These are phyloP conservation scores for Berkeleyomyces basicola DNA, from an alignment of 2,329 filamentous ascomycete species.

Conservation along the genomic window DNA sequence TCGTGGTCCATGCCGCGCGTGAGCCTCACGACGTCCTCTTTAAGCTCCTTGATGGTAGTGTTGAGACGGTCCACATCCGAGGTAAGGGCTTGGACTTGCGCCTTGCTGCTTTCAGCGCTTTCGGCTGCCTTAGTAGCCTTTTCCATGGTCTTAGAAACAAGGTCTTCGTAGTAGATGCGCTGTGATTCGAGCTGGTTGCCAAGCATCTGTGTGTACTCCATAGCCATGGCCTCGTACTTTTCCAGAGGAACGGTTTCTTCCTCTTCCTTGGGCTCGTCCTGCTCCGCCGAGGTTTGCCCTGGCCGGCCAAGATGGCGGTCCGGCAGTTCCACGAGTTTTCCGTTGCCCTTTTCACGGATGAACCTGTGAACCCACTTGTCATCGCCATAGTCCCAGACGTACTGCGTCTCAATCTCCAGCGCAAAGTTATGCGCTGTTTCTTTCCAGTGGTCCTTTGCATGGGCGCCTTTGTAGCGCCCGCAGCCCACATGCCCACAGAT, in stretches of 20 bases:
- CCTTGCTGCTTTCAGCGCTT: constrained; percentile 45
- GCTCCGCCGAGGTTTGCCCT: constrained; percentile 19
- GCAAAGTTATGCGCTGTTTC: constrained; percentile 79
- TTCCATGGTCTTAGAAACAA: constrained; percentile 74
- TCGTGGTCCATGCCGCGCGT: constrained; percentile 50
- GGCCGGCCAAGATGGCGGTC: constrained; percentile 19
- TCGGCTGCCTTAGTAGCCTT: constrained; percentile 64
- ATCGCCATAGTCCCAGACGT: constrained; percentile 95
- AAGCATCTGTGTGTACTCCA: constrained; percentile 88
- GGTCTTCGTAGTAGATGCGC: constrained; percentile 82
- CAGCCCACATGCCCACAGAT: constrained; percentile 89
- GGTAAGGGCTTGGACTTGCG: constrained; percentile 21
- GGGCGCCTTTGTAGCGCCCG: constrained; percentile 82
- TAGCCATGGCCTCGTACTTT: constrained; percentile 59
- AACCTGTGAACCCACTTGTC: constrained; percentile 93
- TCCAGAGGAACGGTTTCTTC: constrained; percentile 55
- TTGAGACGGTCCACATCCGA: constrained; percentile 13
- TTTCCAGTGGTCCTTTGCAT: constrained; percentile 89
- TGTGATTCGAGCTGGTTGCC: constrained; percentile 88
- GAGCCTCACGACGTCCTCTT: constrained; percentile 27
- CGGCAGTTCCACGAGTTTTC: constrained; percentile 82
- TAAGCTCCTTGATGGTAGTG: constrained; percentile 14
- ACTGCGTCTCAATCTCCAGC: constrained; percentile 81
- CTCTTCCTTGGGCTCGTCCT: constrained; percentile 18
- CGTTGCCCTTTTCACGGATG: constrained; percentile 84